A percentile compares a stretch with the other conserved stretches of the same genome.
phyloP scores from a whole-genome alignment of 805 yeast species.

The Teunomyces lycoperdinae region DNA sequence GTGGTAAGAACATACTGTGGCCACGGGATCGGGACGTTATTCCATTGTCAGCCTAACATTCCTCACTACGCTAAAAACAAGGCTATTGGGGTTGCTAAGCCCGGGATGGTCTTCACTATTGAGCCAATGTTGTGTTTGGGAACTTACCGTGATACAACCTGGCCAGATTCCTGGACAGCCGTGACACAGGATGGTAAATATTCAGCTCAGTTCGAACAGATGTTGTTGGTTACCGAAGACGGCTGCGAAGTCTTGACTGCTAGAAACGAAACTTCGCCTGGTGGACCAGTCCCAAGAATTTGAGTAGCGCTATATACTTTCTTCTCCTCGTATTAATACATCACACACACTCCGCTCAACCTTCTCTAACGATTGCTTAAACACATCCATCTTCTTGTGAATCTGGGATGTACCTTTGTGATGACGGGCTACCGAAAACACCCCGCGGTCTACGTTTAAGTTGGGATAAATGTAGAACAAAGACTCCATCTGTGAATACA shows the following conservation, averaged over 20 bases:
- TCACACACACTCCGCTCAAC: conserved; percentile 22
- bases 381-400: conserved; percentile 21
- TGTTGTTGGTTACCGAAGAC: conserved; percentile 84
- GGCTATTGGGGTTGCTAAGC: conserved; percentile 89
- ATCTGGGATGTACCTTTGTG: conserved; percentile 9
- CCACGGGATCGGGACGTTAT: conserved; percentile 83
- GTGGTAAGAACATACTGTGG: conserved; percentile 92
- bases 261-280: conserved; percentile 78
- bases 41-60: conserved; percentile 89
- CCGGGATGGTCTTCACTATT: conserved; percentile 95
- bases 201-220: conserved; percentile 96
- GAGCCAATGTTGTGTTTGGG: conserved; percentile 97
- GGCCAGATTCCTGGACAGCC: conserved; percentile 99
- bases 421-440: conserved; percentile 11
- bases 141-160: conserved; percentile 68
- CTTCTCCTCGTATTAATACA: conserved; percentile 18
- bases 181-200: conserved; percentile 84
- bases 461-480: conserved; percentile 16
- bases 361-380: conserved; percentile 20
- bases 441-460: conserved; percentile 16
- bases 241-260: conserved; percentile 91
- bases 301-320: conserved; percentile 15
- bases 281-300: conserved; percentile 71
- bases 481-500: conserved; percentile 10
- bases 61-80: conserved; percentile 95